Base-by-base conservation (phyloP, 2,329 filamentous ascomycete species). In the Talaromyces sp. region DNA sequence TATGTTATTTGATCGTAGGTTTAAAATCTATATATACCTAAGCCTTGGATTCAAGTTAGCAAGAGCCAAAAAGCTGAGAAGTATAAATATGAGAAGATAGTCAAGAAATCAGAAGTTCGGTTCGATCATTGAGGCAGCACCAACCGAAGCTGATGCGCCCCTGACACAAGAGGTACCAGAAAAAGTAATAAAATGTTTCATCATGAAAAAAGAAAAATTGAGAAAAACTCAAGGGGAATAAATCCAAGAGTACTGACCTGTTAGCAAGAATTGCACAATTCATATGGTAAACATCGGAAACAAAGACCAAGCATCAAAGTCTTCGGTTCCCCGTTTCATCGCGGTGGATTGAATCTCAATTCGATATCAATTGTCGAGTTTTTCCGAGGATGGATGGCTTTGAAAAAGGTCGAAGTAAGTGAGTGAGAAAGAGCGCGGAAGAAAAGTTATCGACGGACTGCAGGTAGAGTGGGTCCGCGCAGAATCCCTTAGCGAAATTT, bases 91-190 rank as follows among this genome's bases (percentile, higher is more conserved):
- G 28, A 53, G 28, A 31, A 52, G 28, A 53, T 53, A 23, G 12
- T 31, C 28, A 57, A 47, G 63, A 63, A 57, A 74, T 93, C 90
- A 93, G 90, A 92, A 91, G 90, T 92, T 89, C 88, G 81, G 81
- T 89, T 82, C 85, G 90, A 91, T 91, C 90, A 93, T 90, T 78
- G 87, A 83, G 76, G 80, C 74, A 79, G 81, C 73, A 76, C 69
- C 69, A 70, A 67, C 57, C 12, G 31, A 59, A 58, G 66, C 70
- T 66, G 71, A 68, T 67, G 69, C 73, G 72, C 73, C 83, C 82
- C 87, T 95, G 89, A 91, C 86, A 92, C 92, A 95, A 96, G 92
- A 96, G 92, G 92, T 96, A 92, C 92, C 92, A 96, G 91, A 96
- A 93, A 81, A 81, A 79, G 79, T 75, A 78, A 75, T 60, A 70